Evolutionary conservation across 1,284 basidiomycete genomes (phyloP).

Genomic region (Papiliotrema nemorosa): DNA sequence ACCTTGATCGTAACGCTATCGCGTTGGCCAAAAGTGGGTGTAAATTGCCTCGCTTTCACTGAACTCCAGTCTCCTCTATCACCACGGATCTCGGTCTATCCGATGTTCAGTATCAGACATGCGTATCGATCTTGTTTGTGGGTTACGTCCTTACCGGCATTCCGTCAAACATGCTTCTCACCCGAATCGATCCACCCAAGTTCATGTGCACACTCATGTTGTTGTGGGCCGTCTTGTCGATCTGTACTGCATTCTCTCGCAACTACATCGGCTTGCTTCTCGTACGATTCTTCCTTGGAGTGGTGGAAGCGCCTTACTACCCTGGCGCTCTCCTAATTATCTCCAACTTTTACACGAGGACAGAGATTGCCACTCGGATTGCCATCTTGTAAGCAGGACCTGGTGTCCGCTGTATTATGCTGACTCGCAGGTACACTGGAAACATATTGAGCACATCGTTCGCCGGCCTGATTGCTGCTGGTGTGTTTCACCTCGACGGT

Average conservation of each 20-base stretch:
- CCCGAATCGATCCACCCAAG: constrained; percentile 25
- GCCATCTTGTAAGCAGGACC: too few relatives aligned
- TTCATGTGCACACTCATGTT: constrained; percentile 14
- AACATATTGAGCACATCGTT: constrained; percentile 15
- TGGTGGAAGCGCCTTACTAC: constrained; percentile 31
- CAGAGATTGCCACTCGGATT: constrained; percentile 15
- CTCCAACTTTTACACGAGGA: constrained; percentile 21
- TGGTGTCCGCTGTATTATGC: too few relatives aligned
- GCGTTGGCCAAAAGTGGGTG: constrained; percentile 10
- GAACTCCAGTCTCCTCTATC: constrained; percentile 4
- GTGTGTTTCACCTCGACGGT: constrained; percentile 17
- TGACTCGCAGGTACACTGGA: too few relatives aligned
- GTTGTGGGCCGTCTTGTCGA: constrained; percentile 14
- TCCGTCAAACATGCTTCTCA: constrained; percentile 34
- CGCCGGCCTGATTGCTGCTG: constrained; percentile 18
- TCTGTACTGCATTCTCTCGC: constrained; percentile 11
- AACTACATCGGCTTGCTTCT: constrained; percentile 19
- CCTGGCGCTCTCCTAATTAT: constrained; percentile 20
- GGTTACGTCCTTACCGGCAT: constrained; percentile 35
- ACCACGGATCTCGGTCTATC: constrained; percentile 31
- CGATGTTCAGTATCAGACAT: constrained; percentile 32
- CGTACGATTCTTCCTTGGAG: constrained; percentile 20
- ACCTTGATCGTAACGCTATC: constrained; percentile 18
- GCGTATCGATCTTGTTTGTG: constrained; percentile 43
- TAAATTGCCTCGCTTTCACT: not conserved